Base-by-base conservation (phyloP, 2,329 filamentous ascomycete genomes). In the Fusarium armeniacum region DNA sequence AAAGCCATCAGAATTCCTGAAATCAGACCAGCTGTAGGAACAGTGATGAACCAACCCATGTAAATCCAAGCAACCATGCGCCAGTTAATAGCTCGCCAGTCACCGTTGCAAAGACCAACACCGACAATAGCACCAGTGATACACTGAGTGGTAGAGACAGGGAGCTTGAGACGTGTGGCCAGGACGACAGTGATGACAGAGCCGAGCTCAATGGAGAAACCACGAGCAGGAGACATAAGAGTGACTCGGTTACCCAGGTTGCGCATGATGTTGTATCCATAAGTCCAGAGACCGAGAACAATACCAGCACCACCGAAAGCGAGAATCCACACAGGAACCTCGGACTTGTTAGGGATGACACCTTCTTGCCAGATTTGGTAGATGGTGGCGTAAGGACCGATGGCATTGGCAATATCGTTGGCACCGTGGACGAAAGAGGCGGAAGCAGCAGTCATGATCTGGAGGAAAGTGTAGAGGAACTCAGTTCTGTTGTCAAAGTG, bases 371-470 rank as follows among this genome's bases (percentile, higher is more conserved):
- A 91, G 66, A 89, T 85, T 64, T 86, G 80, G 78, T 83, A 91
- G 72, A 91, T 87, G 54, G 87, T 85, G 3, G 89, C 86, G 74
- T 87, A 90, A 2, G 89, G 89, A 1, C 88, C 88, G 57, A 89
- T 84, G 30, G 88, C 87, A 75, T 85, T 91, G 71, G 86, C 82
- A 22, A 91, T 86, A 65, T 91, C 89, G 76, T 91, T 91, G 70
- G 88, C 87, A 26, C 89, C 89, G 79, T 91, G 89, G 3, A 86
- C 86, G 66, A 91, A 90, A 5, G 87, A 89, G 16, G 88, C 86
- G 33, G 88, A 87, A 69, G 85, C 85, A 12, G 89, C 88, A 7
- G 88, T 88, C 79, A 88, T 81, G 71, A 89, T 77, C 71, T 89
- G 87, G 32, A 88, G 81, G 78, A 87, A 89, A 8, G 85, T 86